These are phyloP conservation scores for Sporothrix phasma DNA, from an alignment of 2,329 filamentous ascomycete species.

Conservation along the genomic window DNA sequence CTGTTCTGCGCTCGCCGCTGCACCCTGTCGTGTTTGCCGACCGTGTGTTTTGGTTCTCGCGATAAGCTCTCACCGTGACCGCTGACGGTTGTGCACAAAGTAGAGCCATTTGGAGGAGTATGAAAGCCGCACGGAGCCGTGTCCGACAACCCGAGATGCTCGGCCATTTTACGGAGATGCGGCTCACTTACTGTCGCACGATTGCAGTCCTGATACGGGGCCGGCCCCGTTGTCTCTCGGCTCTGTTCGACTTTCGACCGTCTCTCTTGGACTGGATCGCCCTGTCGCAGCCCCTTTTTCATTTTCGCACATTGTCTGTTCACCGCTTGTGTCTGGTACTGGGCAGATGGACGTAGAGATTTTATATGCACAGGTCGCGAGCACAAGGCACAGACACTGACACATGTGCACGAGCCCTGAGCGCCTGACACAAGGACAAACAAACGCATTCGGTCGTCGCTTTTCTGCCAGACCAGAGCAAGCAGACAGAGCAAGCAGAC, in stretches of 20 bases:
- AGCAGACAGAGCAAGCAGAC: too few relatives aligned
- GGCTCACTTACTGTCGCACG: background rate
- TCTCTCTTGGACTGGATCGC: background rate
- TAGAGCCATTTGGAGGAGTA: background rate
- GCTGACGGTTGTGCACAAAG: too few relatives aligned
- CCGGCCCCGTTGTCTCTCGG: background rate
- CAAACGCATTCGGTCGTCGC: background rate
- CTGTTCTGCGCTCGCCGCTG: too few relatives aligned
- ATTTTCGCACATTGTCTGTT: background rate
- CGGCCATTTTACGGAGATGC: background rate
- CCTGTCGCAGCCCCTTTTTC: background rate
- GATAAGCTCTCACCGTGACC: too few relatives aligned
- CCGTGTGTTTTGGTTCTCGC: background rate
- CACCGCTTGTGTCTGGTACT: background rate
- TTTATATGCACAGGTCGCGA: too few relatives aligned
- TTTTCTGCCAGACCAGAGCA: too few relatives aligned
- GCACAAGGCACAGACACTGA: background rate
- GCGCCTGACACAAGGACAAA: background rate
- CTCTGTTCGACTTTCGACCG: background rate
- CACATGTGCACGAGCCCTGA: background rate
- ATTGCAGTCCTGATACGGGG: background rate
- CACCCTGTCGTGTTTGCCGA: too few relatives aligned
- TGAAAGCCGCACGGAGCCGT: background rate
- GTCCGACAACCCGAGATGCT: background rate
- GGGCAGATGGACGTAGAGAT: too few relatives aligned